A percentile compares a stretch with the other conserved stretches of the same genome.
Conservation (phyloP, 495 filamentous ascomycete genomes). For the Aspergillus ostianus region DNA sequence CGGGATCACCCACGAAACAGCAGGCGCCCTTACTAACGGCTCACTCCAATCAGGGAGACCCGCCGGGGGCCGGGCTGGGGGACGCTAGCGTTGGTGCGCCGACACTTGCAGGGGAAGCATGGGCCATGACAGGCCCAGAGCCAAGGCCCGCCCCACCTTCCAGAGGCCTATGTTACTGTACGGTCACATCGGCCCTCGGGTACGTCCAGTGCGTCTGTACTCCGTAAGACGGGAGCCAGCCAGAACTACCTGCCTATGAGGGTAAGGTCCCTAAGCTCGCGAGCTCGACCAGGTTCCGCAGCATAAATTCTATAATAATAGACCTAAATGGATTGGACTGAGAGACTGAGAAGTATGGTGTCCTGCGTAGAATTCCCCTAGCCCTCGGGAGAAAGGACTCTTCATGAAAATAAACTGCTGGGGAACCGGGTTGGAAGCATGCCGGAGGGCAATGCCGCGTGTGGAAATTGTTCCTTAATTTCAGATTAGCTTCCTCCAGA, state of each 20-base stretch:
- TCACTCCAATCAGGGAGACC: neutral
- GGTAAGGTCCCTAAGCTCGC: no score
- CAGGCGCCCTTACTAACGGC: slow-evolving; percentile 9
- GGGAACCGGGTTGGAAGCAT: neutral
- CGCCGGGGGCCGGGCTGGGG: slow-evolving; percentile 2
- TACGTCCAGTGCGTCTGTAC: no score
- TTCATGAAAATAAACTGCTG: no score
- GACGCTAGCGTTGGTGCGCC: neutral
- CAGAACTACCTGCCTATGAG: no score
- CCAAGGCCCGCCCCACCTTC: slow-evolving; percentile 15
- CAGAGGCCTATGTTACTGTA: no score
- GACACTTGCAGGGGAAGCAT: slow-evolving; percentile 17
- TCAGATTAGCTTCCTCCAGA: neutral
- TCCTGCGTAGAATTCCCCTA: no score
- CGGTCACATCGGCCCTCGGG: no score
- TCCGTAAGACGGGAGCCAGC: no score
- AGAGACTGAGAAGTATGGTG: no score
- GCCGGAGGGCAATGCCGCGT: neutral
- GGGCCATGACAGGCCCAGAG: slow-evolving; percentile 25
- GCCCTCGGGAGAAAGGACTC: no score
- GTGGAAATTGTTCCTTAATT: neutral
- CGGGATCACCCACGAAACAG: slow-evolving; percentile 22
- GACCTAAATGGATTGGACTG: no score
- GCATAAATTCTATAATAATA: no score
- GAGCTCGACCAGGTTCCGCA: neutral